Evolutionary conservation across 148 eudicot species (phyloP).

Genomic region (Amaranthus hypochondriacus): DNA sequence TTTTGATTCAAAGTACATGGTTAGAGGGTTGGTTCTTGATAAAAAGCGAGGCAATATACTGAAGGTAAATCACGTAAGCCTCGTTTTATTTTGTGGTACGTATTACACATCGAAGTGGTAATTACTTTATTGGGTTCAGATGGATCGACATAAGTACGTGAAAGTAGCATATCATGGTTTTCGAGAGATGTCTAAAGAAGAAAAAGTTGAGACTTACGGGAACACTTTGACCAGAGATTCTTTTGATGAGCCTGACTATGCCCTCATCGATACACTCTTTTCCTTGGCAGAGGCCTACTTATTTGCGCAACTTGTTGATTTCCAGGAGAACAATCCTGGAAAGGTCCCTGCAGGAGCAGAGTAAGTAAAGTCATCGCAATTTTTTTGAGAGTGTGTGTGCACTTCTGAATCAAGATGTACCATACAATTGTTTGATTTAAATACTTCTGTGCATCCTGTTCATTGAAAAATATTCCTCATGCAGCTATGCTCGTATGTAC

Average conservation of each 20-base stretch:
- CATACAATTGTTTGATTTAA: neutral
- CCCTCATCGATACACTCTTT: constrained; percentile 91
- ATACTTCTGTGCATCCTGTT: neutral
- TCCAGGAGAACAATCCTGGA: constrained; percentile 78
- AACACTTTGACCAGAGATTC: constrained; percentile 74
- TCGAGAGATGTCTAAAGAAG: constrained; percentile 69
- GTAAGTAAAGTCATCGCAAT: constrained; percentile 42
- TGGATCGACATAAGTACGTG: constrained; percentile 97
- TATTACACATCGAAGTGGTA: constrained; percentile 8
- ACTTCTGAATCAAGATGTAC: neutral
- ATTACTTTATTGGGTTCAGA: constrained; percentile 40
- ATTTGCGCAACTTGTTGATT: constrained; percentile 97
- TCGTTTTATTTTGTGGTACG: neutral
- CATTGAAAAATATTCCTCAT: constrained; percentile 15
- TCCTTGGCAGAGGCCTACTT: constrained; percentile 95
- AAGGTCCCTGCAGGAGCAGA: constrained; percentile 60
- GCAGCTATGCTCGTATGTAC: constrained; percentile 87
- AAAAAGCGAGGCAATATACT: constrained; percentile 94
- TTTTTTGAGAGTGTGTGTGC: neutral
- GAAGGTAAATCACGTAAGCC: constrained; percentile 51
- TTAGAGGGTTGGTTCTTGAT: constrained; percentile 94
- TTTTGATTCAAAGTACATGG: constrained; percentile 97
- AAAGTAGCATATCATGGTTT: constrained; percentile 99
- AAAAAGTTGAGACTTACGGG: constrained; percentile 79
- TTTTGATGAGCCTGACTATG: constrained; percentile 97